Evolutionary conservation across 2,329 filamentous ascomycete genomes (phyloP).

Genomic region (Paecilomyces niveus): DNA sequence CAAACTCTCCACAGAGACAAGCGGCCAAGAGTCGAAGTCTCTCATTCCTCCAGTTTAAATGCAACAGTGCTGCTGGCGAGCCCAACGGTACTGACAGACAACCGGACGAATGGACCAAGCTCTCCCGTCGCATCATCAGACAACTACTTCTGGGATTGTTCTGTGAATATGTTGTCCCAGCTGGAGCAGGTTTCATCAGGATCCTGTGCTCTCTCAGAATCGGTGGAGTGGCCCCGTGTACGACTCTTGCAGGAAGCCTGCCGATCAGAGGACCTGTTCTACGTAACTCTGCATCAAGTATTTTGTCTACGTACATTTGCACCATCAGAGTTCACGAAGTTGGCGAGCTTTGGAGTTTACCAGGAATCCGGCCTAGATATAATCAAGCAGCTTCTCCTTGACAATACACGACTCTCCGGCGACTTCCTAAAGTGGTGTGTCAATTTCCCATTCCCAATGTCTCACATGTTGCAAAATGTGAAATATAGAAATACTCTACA

Average conservation of each 20-base stretch:
- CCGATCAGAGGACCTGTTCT: constrained; percentile 51
- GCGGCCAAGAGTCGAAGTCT: neutral
- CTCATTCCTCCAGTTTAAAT: neutral
- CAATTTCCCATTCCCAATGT: constrained; percentile 38
- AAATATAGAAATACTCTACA: constrained; percentile 24
- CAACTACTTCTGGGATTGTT: neutral
- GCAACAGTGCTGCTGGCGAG: neutral
- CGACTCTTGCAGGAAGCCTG: constrained; percentile 54
- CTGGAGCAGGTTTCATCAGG: neutral
- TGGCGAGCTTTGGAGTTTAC: constrained; percentile 28
- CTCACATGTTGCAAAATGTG: constrained; percentile 20
- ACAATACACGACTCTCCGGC: constrained; percentile 36
- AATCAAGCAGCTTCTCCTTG: constrained; percentile 39
- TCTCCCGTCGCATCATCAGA: neutral
- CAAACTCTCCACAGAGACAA: constrained; percentile 1
- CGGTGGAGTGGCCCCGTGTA: constrained; percentile 38
- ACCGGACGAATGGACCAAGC: neutral
- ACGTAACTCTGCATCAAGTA: constrained; percentile 58
- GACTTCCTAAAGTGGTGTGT: constrained; percentile 40
- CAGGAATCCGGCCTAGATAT: constrained; percentile 24
- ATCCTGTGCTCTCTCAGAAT: constrained; percentile 28
- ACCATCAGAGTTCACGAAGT: constrained; percentile 25
- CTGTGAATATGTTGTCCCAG: neutral
- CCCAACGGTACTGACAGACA: neutral
- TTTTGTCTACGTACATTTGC: constrained; percentile 51